Conservation (phyloP, 192 early-diverging fungal species). For the Backusella circina region DNA sequence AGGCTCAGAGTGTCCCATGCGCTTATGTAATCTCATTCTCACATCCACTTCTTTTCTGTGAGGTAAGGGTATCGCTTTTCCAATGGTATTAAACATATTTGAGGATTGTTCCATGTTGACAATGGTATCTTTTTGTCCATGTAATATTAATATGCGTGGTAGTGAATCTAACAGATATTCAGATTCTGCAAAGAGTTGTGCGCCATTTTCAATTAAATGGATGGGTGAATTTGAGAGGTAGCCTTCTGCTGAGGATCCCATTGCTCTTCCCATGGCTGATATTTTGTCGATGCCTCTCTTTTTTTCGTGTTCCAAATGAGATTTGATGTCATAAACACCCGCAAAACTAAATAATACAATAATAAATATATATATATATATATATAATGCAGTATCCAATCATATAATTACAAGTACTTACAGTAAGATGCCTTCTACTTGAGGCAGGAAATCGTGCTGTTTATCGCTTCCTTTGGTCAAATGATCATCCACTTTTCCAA, state of each 20-base stretch:
- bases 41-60: constrained; percentile 32
- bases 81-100: constrained; percentile 32
- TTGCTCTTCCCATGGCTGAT: constrained; percentile 53
- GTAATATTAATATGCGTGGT: constrained; percentile 34
- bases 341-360: constrained; percentile 23
- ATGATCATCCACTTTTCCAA: neutral
- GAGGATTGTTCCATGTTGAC: constrained; percentile 30
- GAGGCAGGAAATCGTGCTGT: constrained; percentile 27
- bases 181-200: constrained; percentile 20
- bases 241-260: constrained; percentile 36
- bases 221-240: constrained; percentile 28
- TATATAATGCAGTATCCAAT: too few relatives aligned
- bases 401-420: constrained; percentile 11
- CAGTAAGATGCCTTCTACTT: constrained; percentile 35
- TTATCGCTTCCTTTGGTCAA: neutral
- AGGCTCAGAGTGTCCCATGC: constrained; percentile 32
- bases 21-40: constrained; percentile 34
- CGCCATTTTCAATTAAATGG: constrained; percentile 10
- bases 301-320: constrained; percentile 47
- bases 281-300: constrained; percentile 51
- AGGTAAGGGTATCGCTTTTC: constrained; percentile 24
- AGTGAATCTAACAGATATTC: constrained; percentile 20
- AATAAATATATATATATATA: neutral
- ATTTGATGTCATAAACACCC: constrained; percentile 49
- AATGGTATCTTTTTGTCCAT: constrained; percentile 33